These are phyloP conservation scores for Trapa incisa DNA, from an alignment of 345 rosid genomes.

Conservation along the genomic window DNA sequence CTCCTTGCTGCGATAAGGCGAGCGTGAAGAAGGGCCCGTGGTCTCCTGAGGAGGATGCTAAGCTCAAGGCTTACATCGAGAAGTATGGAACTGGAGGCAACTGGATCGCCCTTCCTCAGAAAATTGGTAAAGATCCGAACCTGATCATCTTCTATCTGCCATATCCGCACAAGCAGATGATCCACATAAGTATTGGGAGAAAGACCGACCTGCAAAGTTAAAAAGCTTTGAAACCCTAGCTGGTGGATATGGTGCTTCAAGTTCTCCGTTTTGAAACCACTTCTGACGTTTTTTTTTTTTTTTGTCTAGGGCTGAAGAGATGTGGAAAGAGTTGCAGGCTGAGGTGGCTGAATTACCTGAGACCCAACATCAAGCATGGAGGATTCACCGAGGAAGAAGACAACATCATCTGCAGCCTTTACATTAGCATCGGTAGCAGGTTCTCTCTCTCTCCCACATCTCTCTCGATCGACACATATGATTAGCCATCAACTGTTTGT, in stretches of 20 bases:
- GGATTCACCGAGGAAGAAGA: slow-evolving; percentile 99
- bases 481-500: slow-evolving; percentile 10
- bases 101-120: slow-evolving; percentile 98
- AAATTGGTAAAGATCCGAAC: slow-evolving; percentile 46
- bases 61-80: slow-evolving; percentile 81
- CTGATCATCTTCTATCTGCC: neutral
- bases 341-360: slow-evolving; percentile 94
- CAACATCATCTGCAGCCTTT: slow-evolving; percentile 95
- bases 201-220: neutral
- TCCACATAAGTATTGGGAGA: neutral
- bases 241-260: neutral
- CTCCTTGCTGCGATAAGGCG: slow-evolving; percentile 93
- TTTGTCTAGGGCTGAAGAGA: slow-evolving; percentile 64
- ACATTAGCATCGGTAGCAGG: slow-evolving; percentile 99
- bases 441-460: slow-evolving; percentile 12
- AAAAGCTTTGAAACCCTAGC: neutral
- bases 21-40: slow-evolving; percentile 95
- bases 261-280: neutral
- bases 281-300: neutral
- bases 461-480: neutral
- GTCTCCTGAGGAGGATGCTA: slow-evolving; percentile 94
- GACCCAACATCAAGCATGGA: slow-evolving; percentile 96
- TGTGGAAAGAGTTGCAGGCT: slow-evolving; percentile 99
- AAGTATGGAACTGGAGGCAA: slow-evolving; percentile 81
- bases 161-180: neutral